Percentiles rank a stretch among this genome's conserved stretches.
These are phyloP conservation scores for Leonotis leonurus DNA, from an alignment of 257 asterid genomes.

Conservation along the genomic window DNA sequence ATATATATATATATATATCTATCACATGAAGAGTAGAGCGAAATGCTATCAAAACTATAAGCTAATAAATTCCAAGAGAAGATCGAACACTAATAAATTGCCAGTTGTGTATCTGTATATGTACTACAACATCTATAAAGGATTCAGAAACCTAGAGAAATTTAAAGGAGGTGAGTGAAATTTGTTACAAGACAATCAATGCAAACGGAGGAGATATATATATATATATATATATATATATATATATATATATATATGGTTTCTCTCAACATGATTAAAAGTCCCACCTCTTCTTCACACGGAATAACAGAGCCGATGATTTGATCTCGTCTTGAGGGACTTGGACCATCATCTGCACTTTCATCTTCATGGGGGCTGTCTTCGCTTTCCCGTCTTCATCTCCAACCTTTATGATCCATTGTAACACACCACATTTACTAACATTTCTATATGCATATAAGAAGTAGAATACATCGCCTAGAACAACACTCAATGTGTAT, in stretches of 20 bases:
- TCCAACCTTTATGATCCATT: too few relatives aligned
- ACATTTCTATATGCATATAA: too few relatives aligned
- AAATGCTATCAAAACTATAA: background rate
- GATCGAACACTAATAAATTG: background rate
- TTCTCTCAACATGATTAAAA: conserved; percentile 25
- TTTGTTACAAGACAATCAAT: background rate
- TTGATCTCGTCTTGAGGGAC: conserved; percentile 81
- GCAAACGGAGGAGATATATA: too few relatives aligned
- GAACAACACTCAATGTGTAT: too few relatives aligned
- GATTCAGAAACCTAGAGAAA: background rate
- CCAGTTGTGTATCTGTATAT: background rate
- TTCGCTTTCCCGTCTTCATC: conserved; percentile 74
- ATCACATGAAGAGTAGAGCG: too few relatives aligned
- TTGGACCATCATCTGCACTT: conserved; percentile 89
- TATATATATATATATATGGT: background rate
- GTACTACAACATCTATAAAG: background rate
- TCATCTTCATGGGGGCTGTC: conserved; percentile 88
- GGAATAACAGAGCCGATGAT: conserved; percentile 73
- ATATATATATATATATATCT: too few relatives aligned
- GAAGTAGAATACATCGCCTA: too few relatives aligned
- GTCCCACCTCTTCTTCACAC: conserved; percentile 95
- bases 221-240: background rate
- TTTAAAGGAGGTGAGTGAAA: background rate
- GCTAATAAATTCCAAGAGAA: background rate
- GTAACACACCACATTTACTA: too few relatives aligned